Evolutionary conservation across 306 rosid species (phyloP).

Genomic region (Corylus avellana): DNA sequence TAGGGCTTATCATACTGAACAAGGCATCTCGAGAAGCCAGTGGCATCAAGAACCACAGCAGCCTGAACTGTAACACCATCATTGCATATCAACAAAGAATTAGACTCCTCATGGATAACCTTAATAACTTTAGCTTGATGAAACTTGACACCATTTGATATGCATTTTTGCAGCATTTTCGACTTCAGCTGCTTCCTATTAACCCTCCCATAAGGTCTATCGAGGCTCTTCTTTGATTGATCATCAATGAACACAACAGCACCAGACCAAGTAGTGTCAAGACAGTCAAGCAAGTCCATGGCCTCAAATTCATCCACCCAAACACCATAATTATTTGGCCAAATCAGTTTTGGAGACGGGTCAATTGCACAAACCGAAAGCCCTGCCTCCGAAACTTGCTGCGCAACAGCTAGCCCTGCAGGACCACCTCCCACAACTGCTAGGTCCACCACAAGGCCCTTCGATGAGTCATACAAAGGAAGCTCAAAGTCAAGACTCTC

Average conservation of each 20-base stretch:
- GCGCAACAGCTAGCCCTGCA: slow-evolving; percentile 96
- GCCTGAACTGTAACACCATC: slow-evolving; percentile 94
- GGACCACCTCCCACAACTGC: slow-evolving; percentile 99
- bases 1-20: slow-evolving; percentile 92
- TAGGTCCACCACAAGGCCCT: slow-evolving; percentile 80
- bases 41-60: slow-evolving; percentile 91
- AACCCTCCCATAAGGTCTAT: slow-evolving; percentile 95
- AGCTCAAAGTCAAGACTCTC: slow-evolving; percentile 91
- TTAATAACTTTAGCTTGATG: slow-evolving; percentile 87
- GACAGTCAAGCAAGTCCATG: slow-evolving; percentile 94
- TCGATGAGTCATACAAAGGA: slow-evolving; percentile 77
- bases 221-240: slow-evolving; percentile 59
- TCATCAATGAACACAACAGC: slow-evolving; percentile 80
- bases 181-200: slow-evolving; percentile 88
- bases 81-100: slow-evolving; percentile 74
- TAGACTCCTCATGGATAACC: slow-evolving; percentile 81
- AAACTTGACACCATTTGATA: slow-evolving; percentile 82
- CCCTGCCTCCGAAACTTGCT: slow-evolving; percentile 96
- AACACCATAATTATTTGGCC: slow-evolving; percentile 99
- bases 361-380: slow-evolving; percentile 88
- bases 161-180: slow-evolving; percentile 88
- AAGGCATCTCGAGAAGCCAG: slow-evolving; percentile 92
- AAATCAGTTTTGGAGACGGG: slow-evolving; percentile 81
- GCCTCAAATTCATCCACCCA: slow-evolving; percentile 99
- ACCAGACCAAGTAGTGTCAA: slow-evolving; percentile 95